These are phyloP conservation scores for Litchi chinensis DNA, from an alignment of 345 rosid genomes.

Conservation along the genomic window DNA sequence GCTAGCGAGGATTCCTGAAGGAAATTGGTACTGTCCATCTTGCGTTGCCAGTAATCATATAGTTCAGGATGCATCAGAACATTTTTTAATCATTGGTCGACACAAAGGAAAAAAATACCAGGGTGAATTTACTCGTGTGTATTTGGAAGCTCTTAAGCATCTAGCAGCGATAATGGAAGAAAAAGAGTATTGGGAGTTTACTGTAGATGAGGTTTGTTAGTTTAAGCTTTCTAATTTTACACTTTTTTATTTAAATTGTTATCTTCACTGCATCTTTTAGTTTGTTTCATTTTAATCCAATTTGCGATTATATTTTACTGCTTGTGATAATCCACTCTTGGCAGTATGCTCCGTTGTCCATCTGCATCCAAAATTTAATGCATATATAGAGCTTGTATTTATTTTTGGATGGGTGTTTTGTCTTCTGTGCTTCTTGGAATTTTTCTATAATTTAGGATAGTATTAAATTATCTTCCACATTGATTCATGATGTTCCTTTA, in stretches of 20 bases:
- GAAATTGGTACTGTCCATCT: slow-evolving; percentile 99
- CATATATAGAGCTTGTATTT: slow-evolving; percentile 7
- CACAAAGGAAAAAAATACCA: slow-evolving; percentile 57
- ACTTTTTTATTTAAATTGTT: slow-evolving; percentile 5
- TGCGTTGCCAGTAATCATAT: slow-evolving; percentile 61
- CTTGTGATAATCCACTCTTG: neutral
- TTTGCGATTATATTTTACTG: slow-evolving; percentile 13
- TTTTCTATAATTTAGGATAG: neutral
- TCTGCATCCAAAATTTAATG: neutral
- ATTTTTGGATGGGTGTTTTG: neutral
- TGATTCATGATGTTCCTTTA: neutral
- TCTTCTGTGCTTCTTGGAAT: neutral
- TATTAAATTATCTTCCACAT: neutral
- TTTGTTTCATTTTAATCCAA: slow-evolving; percentile 7
- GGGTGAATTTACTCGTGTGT: slow-evolving; percentile 70
- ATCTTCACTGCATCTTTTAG: neutral
- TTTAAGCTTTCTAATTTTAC: slow-evolving; percentile 3
- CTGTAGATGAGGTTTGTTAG: slow-evolving; percentile 76
- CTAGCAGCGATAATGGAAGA: slow-evolving; percentile 68
- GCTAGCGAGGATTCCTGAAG: slow-evolving; percentile 90
- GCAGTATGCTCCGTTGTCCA: neutral
- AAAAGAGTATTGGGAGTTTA: slow-evolving; percentile 85
- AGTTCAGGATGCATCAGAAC: slow-evolving; percentile 53
- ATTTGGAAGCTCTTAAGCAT: slow-evolving; percentile 61
- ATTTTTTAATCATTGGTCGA: slow-evolving; percentile 42